phyloP scores from a whole-genome alignment of 1,284 basidiomycete species.

The Fomes fomentarius region DNA sequence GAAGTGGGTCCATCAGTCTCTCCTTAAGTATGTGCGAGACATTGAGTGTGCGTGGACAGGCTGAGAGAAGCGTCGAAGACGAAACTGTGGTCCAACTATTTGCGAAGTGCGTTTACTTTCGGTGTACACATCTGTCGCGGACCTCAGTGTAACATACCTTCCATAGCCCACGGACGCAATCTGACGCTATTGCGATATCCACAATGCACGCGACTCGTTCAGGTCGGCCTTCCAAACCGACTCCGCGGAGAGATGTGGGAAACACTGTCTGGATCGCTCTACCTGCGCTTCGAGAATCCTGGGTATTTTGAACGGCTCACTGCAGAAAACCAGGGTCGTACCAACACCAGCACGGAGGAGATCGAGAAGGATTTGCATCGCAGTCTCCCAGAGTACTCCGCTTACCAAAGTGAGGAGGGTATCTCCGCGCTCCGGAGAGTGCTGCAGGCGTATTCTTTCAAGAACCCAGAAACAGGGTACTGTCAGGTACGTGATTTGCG shows the following conservation, averaged over 20 bases:
- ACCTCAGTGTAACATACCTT: neutral
- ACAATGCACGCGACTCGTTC: slow-evolving; percentile 93
- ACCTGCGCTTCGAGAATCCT: slow-evolving; percentile 87
- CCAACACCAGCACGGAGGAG: slow-evolving; percentile 93
- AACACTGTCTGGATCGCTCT: slow-evolving; percentile 92
- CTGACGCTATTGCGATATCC: slow-evolving; percentile 95
- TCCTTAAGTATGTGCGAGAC: neutral
- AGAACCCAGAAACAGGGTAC: slow-evolving; percentile 93
- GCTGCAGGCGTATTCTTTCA: slow-evolving; percentile 95
- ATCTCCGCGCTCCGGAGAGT: slow-evolving; percentile 88
- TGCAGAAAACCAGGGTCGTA: slow-evolving; percentile 79
- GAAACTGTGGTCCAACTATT: slow-evolving; percentile 94
- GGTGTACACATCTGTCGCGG: neutral
- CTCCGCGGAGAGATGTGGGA: slow-evolving; percentile 99
- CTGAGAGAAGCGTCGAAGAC: slow-evolving; percentile 96
- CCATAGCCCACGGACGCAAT: slow-evolving; percentile 82
- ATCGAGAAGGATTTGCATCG: slow-evolving; percentile 99
- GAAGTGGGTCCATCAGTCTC: slow-evolving; percentile 58
- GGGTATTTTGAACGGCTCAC: slow-evolving; percentile 85
- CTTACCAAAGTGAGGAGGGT: slow-evolving; percentile 89
- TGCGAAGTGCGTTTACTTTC: slow-evolving; percentile 59
- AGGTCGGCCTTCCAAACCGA: slow-evolving; percentile 95
- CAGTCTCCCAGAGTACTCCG: slow-evolving; percentile 92
- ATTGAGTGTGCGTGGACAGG: slow-evolving; percentile 40
- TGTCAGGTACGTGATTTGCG: slow-evolving; percentile 58